Percentiles rank a stretch among this genome's conserved stretches.
phyloP scores from a whole-genome alignment of 305 asterid species.

The Withania somnifera region DNA sequence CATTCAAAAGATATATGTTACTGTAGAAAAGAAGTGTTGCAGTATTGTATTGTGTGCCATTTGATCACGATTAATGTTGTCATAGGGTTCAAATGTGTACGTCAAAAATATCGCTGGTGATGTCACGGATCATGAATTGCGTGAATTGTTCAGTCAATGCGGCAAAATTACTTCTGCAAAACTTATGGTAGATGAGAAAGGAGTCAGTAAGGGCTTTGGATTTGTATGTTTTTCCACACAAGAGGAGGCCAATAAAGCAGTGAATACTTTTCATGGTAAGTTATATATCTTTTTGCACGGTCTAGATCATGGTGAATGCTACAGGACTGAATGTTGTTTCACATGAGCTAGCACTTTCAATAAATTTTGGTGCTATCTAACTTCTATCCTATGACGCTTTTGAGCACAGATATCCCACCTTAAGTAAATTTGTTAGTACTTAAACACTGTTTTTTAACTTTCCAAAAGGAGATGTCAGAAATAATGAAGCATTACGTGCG shows the following conservation, averaged over 20 bases:
- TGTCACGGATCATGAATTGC: slow-evolving; percentile 56
- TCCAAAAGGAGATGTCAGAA: not conserved
- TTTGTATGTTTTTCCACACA: slow-evolving; percentile 82
- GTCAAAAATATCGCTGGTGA: slow-evolving; percentile 74
- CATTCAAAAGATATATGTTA: not conserved
- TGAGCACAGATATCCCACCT: not conserved
- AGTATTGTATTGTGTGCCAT: not conserved
- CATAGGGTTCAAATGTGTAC: slow-evolving; percentile 68
- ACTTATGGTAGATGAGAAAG: slow-evolving; percentile 75
- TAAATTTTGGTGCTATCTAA: not conserved
- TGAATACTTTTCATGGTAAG: slow-evolving; percentile 56
- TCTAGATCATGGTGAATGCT: not conserved
- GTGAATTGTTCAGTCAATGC: slow-evolving; percentile 51
- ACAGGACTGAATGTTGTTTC: not conserved
- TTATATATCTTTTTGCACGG: not conserved
- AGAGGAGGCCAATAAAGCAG: slow-evolving; percentile 66
- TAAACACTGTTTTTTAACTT: not conserved
- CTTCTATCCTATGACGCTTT: not conserved
- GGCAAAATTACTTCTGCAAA: slow-evolving; percentile 74
- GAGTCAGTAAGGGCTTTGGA: slow-evolving; percentile 78
- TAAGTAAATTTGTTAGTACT: not conserved
- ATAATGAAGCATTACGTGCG: not conserved
- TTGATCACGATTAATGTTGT: not conserved
- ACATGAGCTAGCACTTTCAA: not conserved
- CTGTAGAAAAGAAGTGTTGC: not conserved